These are phyloP conservation scores for Trichoderma lentiforme DNA, from an alignment of 2,329 filamentous ascomycete genomes.

Conservation along the genomic window DNA sequence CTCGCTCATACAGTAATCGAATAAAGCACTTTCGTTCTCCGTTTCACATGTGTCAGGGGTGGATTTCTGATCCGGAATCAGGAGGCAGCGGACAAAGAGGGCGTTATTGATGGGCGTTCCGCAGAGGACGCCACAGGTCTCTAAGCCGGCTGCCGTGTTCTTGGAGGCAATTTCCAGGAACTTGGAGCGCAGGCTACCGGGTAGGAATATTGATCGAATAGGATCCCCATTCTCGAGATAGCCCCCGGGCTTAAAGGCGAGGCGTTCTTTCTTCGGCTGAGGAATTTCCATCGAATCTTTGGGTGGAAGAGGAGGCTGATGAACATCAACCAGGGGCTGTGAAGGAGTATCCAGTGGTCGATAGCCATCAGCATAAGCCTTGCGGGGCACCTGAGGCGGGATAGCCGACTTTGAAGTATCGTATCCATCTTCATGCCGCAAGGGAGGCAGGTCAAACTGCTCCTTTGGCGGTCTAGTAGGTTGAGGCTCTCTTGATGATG, in stretches of 20 bases:
- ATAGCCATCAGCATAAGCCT: constrained; percentile 22
- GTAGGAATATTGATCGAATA: constrained; percentile 83
- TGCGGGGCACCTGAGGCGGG: constrained; percentile 30
- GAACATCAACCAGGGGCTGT: background rate
- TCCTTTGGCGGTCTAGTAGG: constrained; percentile 36
- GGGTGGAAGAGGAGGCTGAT: constrained; percentile 28
- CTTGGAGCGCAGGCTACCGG: constrained; percentile 64
- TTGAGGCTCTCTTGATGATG: constrained; percentile 25
- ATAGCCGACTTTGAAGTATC: constrained; percentile 23
- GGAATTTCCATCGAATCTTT: constrained; percentile 30
- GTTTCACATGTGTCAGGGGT: constrained; percentile 95
- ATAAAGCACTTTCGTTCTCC: constrained; percentile 76
- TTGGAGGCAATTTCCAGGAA: constrained; percentile 72
- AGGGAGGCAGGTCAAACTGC: constrained; percentile 17
- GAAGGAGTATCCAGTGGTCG: constrained; percentile 8
- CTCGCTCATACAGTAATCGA: constrained; percentile 83
- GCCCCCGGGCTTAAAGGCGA: constrained; percentile 70
- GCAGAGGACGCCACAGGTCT: constrained; percentile 93
- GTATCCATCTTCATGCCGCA: background rate
- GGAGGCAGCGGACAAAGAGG: constrained; percentile 80
- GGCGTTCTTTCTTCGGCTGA: constrained; percentile 51
- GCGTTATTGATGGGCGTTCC: constrained; percentile 90
- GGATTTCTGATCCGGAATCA: constrained; percentile 87
- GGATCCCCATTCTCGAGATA: constrained; percentile 88
- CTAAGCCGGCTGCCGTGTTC: constrained; percentile 79